Evolutionary conservation across 177 flowering plant genomes (phyloP), one percentile per base, ranked within the genome.

Genomic region (Vitis hybrid): DNA sequence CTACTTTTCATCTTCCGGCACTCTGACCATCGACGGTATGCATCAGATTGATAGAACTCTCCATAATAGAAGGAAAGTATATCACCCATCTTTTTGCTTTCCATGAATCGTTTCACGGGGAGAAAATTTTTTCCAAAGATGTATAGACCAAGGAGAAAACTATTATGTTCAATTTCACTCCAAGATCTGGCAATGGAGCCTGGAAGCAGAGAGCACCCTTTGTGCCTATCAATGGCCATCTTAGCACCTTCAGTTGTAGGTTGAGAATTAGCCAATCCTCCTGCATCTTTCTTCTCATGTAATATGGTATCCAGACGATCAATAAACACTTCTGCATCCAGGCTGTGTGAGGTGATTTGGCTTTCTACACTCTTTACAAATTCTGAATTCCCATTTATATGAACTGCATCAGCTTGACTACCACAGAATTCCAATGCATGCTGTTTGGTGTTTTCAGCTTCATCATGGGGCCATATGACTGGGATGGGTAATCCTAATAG

Each of bases 91-190:
- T 30, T 48, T 70, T 84, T 83, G 62, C 65, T 76, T 16, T 64
- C 80, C 32, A 84, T 63, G 63, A 86, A 84, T 66, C 66, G 77
- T 70, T 54, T 65, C 14, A 85, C 75, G 6, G 57, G 78, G 54
- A 72, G 62, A 60, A 85, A 79, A 60, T 85, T 80, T 78, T 85
- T 85, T 74, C 82, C 84, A 71, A 83, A 81, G 4, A 83, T 72
- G 62, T 83, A 83, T 19, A 85, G 69, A 61, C 82, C 84, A 18
- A 85, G 82, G 61, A 81, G 65, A 58, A 83, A 81, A 32, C 82
- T 72, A 3, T 64, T 79, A 40, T 57, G 74, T 51, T 83, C 88
- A 62, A 61, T 46, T 48, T 79, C 81, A 63, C 72, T 81, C 88
- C 86, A 85, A 12, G 66, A 8, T 9, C 71, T 73, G 35, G 27